Conservation (phyloP, 2,329 filamentous ascomycete genomes). For the Xylariales sp. region DNA sequence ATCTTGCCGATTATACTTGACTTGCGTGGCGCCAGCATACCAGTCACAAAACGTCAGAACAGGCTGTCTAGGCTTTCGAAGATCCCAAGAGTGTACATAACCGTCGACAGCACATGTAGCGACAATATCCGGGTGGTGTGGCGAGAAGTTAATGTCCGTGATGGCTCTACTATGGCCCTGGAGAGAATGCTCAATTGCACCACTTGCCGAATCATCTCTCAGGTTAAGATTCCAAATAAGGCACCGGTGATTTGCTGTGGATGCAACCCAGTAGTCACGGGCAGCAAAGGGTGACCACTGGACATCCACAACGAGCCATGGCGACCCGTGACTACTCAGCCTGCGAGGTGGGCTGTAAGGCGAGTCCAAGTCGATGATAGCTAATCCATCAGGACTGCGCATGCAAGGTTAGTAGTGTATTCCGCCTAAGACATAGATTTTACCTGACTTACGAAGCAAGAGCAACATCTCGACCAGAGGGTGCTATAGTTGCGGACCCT, state of each 20-base stretch:
- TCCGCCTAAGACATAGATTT: too few relatives aligned
- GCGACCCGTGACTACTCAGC: slow-evolving; percentile 73
- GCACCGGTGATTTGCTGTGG: slow-evolving; percentile 90
- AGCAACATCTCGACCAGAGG: slow-evolving; percentile 84
- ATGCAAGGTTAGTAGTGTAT: too few relatives aligned
- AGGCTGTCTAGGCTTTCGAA: slow-evolving; percentile 68
- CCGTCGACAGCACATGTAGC: slow-evolving; percentile 91
- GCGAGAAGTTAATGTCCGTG: slow-evolving; percentile 94
- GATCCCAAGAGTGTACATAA: slow-evolving; percentile 89
- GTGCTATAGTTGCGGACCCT: slow-evolving; percentile 89
- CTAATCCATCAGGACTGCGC: slow-evolving; percentile 74
- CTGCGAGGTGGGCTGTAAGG: slow-evolving; percentile 83
- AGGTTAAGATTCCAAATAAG: slow-evolving; percentile 89
- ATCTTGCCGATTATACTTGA: slow-evolving; percentile 90
- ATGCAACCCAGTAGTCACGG: slow-evolving; percentile 89
- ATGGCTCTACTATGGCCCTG: slow-evolving; percentile 85
- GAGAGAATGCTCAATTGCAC: slow-evolving; percentile 79
- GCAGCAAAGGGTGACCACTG: slow-evolving; percentile 94
- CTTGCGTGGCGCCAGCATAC: slow-evolving; percentile 89
- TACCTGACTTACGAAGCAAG: slow-evolving; percentile 65
- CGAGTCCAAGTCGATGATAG: slow-evolving; percentile 88
- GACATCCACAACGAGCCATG: slow-evolving; percentile 94
- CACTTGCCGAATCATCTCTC: slow-evolving; percentile 64
- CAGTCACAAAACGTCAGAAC: slow-evolving; percentile 84
- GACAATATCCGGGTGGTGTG: slow-evolving; percentile 83